Conservation (phyloP, 1,284 basidiomycete species). For the Malassezia pachydermatis region DNA sequence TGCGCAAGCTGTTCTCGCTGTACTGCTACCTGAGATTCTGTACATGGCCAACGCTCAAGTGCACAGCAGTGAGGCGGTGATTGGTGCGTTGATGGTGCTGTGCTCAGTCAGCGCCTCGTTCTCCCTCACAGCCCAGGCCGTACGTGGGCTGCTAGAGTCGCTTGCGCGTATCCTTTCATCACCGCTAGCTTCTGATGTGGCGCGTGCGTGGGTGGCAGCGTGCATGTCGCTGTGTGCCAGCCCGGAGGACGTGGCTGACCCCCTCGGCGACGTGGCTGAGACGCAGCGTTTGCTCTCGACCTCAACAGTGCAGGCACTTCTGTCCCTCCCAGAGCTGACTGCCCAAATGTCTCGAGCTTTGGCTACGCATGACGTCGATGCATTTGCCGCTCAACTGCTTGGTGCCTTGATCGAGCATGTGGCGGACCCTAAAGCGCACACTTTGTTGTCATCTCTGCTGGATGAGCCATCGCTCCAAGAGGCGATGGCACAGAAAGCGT, state of each 20-base stretch:
- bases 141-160: conserved; percentile 27
- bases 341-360: conserved; percentile 16
- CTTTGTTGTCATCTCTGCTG: conserved; percentile 21
- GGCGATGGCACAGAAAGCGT: conserved; percentile 14
- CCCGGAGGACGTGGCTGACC: conserved; percentile 17
- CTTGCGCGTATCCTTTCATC: conserved; percentile 18
- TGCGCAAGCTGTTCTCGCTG: conserved; percentile 35
- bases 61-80: conserved; percentile 27
- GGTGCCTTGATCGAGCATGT: conserved; percentile 21
- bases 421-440: conserved; percentile 15
- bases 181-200: conserved; percentile 14
- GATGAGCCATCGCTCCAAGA: conserved; percentile 17
- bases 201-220: conserved; percentile 26
- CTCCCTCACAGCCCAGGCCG: conserved; percentile 29
- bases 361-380: conserved; percentile 22
- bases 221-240: conserved; percentile 29
- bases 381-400: conserved; percentile 26
- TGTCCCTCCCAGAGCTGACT: conserved; percentile 17
- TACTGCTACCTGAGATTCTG: conserved; percentile 48
- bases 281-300: conserved; percentile 23
- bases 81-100: conserved; percentile 35
- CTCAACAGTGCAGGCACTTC: conserved; percentile 20
- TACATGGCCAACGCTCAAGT: conserved; percentile 19
- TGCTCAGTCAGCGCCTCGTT: conserved; percentile 34
- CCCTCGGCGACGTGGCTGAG: conserved; percentile 14